Evolutionary conservation across 306 rosid genomes (phyloP), one percentile per base, ranked within the genome.

Genomic region (Malus fusca): DNA sequence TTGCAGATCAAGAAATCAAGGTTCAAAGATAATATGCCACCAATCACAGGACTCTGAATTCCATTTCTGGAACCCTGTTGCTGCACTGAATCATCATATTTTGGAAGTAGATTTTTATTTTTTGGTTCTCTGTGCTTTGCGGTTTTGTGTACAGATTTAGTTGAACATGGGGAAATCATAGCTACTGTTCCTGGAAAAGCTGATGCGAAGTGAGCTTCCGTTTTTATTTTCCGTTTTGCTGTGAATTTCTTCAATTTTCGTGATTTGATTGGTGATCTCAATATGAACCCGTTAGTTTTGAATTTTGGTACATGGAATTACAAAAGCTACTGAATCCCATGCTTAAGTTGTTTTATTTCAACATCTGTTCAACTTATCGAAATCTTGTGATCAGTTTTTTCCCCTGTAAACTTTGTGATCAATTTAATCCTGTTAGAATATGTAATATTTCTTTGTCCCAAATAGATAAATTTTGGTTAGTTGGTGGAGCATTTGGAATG

Each of bases 81-180:
- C 35, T 31, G 5, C 35, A 31, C 35, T 31, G 35, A 31, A 31
- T 4, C 35, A 4, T 31, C 35, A 4, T 31, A 31, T 31, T 31
- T 31, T 4, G 35, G 1, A 31, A 31, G 35, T 31, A 31, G 35
- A 31, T 4, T 31, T 31, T 31, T 31, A 31, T 31, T 31, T 31
- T 31, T 31, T 31, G 35, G 35, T 31, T 31, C 35, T 31, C 35
- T 31, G 6, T 31, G 35, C 35, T 68, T 71, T 43, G 25, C 10
- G 40, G 26, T 66, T 78, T 65, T 73, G 69, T 73, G 30, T 70
- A 55, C 69, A 75, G 79, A 71, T 59, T 80, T 79, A 77, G 56
- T 79, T 89, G 97, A 87, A 84, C 65, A 88, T 88, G 18, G 93
- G 92, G 46, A 91, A 89, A 60, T 82, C 83, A 6, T 79, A 83